Conservation (phyloP, 768 basidiomycete genomes). For the Collybiopsis confluens region DNA sequence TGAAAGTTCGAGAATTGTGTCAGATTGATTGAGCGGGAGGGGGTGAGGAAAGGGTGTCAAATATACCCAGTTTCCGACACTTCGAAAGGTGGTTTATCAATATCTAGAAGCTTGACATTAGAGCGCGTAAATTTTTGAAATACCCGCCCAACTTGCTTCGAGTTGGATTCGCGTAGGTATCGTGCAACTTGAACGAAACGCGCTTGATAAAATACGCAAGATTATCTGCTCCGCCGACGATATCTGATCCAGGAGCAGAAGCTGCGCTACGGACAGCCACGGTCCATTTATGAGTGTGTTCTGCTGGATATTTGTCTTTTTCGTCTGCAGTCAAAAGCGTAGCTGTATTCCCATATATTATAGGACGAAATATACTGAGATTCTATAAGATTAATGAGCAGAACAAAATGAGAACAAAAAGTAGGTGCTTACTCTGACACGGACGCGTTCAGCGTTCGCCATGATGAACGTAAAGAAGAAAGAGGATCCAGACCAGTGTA, state of each 20-base stretch:
- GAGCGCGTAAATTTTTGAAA: neutral
- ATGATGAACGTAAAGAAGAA: conserved; percentile 34
- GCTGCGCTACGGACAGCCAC: conserved; percentile 90
- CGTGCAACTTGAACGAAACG: conserved; percentile 96
- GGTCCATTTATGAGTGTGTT: conserved; percentile 96
- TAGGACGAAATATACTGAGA: conserved; percentile 79
- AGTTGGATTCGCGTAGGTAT: conserved; percentile 88
- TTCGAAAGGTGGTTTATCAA: conserved; percentile 93
- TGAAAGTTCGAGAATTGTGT: too few relatives aligned
- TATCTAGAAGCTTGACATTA: conserved; percentile 40
- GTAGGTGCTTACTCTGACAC: conserved; percentile 62
- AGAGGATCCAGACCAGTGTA: conserved; percentile 12
- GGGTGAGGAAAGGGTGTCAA: too few relatives aligned
- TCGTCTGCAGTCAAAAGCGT: conserved; percentile 73
- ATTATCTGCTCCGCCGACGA: conserved; percentile 89
- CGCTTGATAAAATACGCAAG: conserved; percentile 89
- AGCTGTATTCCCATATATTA: conserved; percentile 96
- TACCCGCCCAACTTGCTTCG: conserved; percentile 59
- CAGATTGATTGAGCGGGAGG: too few relatives aligned
- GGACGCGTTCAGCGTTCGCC: conserved; percentile 67
- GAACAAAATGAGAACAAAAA: conserved; percentile 7
- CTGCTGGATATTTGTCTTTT: conserved; percentile 51
- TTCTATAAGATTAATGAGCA: conserved; percentile 46
- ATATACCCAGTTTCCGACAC: conserved; percentile 90
- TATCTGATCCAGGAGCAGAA: conserved; percentile 64